These are phyloP conservation scores for Mycena indigotica DNA, from an alignment of 768 basidiomycete species.

Conservation along the genomic window DNA sequence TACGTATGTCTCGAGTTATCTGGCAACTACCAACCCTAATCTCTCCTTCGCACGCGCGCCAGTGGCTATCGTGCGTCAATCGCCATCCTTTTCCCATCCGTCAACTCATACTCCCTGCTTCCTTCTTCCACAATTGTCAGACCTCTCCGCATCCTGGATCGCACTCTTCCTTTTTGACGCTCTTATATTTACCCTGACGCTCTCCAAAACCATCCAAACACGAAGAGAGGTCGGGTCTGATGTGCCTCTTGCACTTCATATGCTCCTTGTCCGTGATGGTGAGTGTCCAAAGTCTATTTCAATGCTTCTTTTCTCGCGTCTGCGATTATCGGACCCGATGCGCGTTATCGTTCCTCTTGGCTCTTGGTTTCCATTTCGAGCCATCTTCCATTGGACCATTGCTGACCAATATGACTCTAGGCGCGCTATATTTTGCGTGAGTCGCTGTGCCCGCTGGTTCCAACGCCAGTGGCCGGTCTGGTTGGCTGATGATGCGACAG, in stretches of 20 bases:
- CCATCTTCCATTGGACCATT: neutral
- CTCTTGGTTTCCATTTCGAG: no score
- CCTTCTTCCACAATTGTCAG: neutral
- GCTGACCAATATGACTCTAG: neutral
- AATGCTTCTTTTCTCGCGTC: neutral
- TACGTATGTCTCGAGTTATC: neutral
- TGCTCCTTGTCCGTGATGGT: slow-evolving; percentile 1
- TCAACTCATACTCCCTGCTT: neutral
- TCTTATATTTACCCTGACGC: neutral
- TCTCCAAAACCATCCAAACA: neutral
- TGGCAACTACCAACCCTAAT: neutral
- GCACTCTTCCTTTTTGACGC: neutral
- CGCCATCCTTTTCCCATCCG: neutral
- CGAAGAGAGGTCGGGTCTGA: neutral
- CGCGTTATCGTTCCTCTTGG: no score
- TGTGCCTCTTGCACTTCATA: neutral
- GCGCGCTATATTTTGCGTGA: slow-evolving; percentile 2
- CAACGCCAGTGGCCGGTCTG: neutral
- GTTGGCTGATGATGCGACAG: neutral
- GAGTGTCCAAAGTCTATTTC: neutral
- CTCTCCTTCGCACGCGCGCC: neutral
- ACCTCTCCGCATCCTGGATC: neutral
- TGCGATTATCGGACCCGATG: no score
- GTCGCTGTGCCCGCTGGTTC: neutral
- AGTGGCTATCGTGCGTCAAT: neutral